phyloP scores from a whole-genome alignment of 2,329 filamentous ascomycete genomes.

The Colletotrichum sp. region DNA sequence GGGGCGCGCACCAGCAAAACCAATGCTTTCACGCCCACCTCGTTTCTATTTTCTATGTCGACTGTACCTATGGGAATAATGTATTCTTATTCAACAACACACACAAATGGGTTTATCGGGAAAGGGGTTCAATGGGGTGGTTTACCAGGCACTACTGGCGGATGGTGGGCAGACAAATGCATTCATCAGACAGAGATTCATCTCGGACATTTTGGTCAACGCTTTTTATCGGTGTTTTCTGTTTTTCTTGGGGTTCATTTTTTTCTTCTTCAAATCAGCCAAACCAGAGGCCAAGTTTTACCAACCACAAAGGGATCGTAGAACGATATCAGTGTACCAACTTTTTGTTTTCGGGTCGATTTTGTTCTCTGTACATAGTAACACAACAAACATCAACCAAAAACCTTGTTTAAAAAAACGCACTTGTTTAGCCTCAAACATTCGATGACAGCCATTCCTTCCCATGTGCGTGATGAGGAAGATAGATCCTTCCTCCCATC shows the following conservation, averaged over 20 bases:
- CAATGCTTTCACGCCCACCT: neutral
- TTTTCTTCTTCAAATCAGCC: slow-evolving; percentile 1
- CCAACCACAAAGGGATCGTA: slow-evolving; percentile 9
- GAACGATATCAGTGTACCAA: slow-evolving; percentile 20
- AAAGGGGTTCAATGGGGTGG: neutral
- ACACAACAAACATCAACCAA: neutral
- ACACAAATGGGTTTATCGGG: neutral
- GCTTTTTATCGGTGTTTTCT: neutral
- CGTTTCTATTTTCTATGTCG: slow-evolving; percentile 1
- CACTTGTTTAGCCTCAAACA: neutral
- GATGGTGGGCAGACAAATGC: neutral
- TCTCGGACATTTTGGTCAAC: neutral
- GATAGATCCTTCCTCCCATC: neutral
- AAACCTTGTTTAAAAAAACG: neutral
- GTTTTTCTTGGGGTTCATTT: neutral
- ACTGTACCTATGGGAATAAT: slow-evolving; percentile 13
- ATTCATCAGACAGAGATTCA: neutral
- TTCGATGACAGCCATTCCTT: neutral
- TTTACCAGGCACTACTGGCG: neutral
- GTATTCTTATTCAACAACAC: slow-evolving; percentile 1
- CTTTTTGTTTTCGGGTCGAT: neutral
- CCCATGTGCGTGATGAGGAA: neutral
- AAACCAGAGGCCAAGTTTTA: slow-evolving; percentile 1
- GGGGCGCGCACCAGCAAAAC: neutral
- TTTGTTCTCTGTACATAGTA: slow-evolving; percentile 7